Conservation (phyloP, 441 rosid species). For the Gossypium lobatum region DNA sequence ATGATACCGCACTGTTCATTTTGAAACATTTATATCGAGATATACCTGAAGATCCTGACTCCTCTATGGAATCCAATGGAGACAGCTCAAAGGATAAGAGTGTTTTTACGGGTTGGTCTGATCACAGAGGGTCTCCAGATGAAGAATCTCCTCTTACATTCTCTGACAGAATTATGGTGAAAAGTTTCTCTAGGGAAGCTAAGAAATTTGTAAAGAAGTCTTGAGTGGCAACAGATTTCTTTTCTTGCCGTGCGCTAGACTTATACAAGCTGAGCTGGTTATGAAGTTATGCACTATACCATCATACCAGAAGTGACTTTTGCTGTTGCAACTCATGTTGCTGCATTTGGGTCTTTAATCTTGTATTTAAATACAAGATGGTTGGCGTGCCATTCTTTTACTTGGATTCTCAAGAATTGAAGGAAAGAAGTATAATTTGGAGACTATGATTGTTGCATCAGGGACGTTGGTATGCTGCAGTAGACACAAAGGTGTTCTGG, state of each 20-base stretch:
- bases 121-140: slow-evolving; percentile 37
- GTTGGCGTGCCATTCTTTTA: background rate
- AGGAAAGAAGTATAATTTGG: background rate
- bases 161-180: slow-evolving; percentile 39
- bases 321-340: background rate
- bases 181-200: slow-evolving; percentile 57
- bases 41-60: slow-evolving; percentile 52
- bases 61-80: slow-evolving; percentile 19
- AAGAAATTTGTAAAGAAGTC: slow-evolving; percentile 34
- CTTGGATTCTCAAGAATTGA: background rate
- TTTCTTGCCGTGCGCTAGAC: background rate
- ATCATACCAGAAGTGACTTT: background rate
- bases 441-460: background rate
- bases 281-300: background rate
- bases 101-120: slow-evolving; percentile 37
- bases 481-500: background rate
- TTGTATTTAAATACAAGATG: background rate
- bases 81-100: slow-evolving; percentile 29
- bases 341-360: background rate
- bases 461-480: background rate
- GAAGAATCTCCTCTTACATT: slow-evolving; percentile 89
- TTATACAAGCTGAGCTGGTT: background rate
- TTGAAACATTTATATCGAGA: slow-evolving; percentile 71
- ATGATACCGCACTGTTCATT: slow-evolving; percentile 86
- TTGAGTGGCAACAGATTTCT: slow-evolving; percentile 15